Conservation (phyloP, 73 alveolate genomes). For the Blepharisma stoltei region DNA sequence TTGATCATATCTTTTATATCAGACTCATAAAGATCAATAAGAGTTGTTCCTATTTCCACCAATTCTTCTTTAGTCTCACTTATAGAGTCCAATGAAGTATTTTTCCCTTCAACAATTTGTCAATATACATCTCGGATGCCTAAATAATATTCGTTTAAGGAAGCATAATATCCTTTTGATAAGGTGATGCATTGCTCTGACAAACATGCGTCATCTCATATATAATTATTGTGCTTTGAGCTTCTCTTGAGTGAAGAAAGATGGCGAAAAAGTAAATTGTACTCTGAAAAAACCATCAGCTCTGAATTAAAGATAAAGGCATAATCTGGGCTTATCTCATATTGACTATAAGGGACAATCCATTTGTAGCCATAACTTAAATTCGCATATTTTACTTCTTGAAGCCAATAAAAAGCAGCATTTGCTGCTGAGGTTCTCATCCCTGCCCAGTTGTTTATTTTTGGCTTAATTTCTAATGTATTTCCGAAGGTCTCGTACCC, state of each 20-base stretch:
- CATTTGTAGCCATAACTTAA: background rate
- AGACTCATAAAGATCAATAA: background rate
- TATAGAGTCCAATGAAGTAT: background rate
- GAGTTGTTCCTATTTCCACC: background rate
- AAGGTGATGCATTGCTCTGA: background rate
- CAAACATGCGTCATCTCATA: background rate
- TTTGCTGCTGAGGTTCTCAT: background rate
- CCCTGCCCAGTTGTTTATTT: conserved; percentile 1
- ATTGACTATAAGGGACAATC: background rate
- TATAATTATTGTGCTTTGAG: background rate
- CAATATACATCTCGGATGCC: background rate
- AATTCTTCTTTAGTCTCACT: background rate
- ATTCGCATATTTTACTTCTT: background rate
- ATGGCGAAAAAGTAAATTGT: background rate
- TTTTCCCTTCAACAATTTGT: background rate
- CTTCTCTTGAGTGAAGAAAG: background rate
- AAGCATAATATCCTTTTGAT: background rate
- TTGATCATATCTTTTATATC: background rate
- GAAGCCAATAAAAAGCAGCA: conserved; percentile 19
- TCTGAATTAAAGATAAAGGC: background rate
- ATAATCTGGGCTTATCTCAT: background rate
- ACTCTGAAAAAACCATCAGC: background rate
- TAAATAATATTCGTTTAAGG: background rate
- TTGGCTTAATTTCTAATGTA: background rate
- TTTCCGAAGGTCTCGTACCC: conserved; percentile 10